Conservation (phyloP, 306 rosid species). For the Quercus wislizeni region DNA sequence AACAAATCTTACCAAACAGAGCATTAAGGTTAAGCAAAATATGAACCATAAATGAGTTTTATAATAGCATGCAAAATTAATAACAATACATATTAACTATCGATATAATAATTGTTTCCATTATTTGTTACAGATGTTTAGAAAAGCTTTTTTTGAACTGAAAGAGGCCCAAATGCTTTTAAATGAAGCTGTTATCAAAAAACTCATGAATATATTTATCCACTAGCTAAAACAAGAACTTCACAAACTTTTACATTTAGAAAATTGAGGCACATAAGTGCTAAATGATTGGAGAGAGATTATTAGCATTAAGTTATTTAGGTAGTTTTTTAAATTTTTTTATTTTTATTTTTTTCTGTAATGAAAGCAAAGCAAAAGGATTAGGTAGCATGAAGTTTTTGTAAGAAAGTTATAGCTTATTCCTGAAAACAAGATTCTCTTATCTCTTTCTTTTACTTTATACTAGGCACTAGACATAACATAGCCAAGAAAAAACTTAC, state of each 20-base stretch:
- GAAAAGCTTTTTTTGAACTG: neutral
- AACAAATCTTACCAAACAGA: slow-evolving; percentile 12
- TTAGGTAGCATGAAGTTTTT: neutral
- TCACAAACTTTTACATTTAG: neutral
- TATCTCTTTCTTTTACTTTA: neutral
- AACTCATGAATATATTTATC: too few relatives aligned
- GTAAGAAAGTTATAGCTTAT: neutral
- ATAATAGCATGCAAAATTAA: neutral
- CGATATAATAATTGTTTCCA: neutral
- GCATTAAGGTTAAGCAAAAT: slow-evolving; percentile 6
- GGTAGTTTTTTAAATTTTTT: too few relatives aligned
- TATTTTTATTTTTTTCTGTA: too few relatives aligned
- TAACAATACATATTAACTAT: neutral
- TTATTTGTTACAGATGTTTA: neutral
- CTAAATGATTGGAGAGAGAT: too few relatives aligned
- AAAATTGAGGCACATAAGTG: too few relatives aligned
- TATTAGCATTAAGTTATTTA: too few relatives aligned
- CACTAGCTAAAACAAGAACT: neutral
- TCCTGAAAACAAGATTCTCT: neutral
- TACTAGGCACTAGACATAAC: neutral
- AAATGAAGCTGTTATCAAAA: too few relatives aligned
- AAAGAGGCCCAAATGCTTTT: too few relatives aligned
- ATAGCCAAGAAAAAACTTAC: slow-evolving; percentile 37
- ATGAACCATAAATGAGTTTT: neutral
- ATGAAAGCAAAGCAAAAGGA: too few relatives aligned